phyloP scores from a whole-genome alignment of 1,139 yeast species.

The Zhuliangozyma parablackwelliae region DNA sequence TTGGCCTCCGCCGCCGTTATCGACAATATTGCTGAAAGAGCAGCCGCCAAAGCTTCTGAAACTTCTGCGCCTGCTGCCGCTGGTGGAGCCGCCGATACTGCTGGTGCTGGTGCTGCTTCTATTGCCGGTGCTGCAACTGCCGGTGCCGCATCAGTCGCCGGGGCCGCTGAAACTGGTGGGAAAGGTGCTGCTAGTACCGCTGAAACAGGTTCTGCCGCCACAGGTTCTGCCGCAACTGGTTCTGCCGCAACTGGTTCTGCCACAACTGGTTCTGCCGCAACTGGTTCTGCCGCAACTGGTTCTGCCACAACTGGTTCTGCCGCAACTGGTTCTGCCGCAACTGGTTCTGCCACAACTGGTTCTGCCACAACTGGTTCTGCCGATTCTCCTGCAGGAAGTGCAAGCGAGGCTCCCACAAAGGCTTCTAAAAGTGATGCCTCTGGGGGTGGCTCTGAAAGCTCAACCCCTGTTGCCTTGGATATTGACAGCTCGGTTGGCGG shows the following conservation, averaged over 20 bases:
- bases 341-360: too few species aligned
- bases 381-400: not conserved
- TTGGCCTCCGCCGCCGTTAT: conserved; percentile 1
- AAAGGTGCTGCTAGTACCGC: not conserved
- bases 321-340: conserved; percentile 1
- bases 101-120: conserved; percentile 3
- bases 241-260: not conserved
- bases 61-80: conserved; percentile 1
- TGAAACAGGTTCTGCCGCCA: not conserved
- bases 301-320: conserved; percentile 1
- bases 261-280: not conserved
- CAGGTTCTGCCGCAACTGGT: not conserved
- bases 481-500: not conserved
- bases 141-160: not conserved
- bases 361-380: not conserved
- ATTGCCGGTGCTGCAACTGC: conserved; percentile 3
- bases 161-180: not conserved
- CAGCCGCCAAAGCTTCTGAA: not conserved
- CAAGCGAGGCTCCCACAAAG: not conserved
- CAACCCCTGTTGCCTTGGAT: conserved; percentile 1
- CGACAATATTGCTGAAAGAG: conserved; percentile 4
- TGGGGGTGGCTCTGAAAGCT: not conserved
- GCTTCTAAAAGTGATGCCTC: not conserved
- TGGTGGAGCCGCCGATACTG: conserved; percentile 3
- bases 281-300: not conserved